phyloP scores from a whole-genome alignment of 305 asterid genomes.

The Rubia peregrina region DNA sequence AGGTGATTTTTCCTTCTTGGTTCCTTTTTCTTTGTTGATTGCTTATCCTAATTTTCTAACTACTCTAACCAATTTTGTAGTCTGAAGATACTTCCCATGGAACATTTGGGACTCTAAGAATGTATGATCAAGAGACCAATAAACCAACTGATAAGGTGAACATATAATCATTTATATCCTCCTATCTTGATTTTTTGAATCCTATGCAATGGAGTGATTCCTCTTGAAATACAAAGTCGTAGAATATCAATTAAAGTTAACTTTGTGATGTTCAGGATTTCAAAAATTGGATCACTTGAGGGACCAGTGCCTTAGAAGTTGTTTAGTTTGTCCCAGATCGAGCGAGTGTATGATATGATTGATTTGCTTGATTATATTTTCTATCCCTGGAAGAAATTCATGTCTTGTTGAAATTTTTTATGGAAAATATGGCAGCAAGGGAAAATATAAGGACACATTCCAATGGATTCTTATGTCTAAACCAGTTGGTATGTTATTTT shows the following conservation, averaged over 20 bases:
- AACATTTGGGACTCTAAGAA: conserved; percentile 50
- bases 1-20: conserved; percentile 29
- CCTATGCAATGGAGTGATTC: neutral
- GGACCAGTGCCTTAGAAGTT: conserved; percentile 61
- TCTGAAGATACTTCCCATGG: conserved; percentile 73
- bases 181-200: neutral
- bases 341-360: conserved; percentile 3
- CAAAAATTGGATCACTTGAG: conserved; percentile 64
- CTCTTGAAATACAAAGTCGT: neutral
- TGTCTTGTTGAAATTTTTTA: conserved; percentile 29
- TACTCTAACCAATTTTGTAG: conserved; percentile 26
- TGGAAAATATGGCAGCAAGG: conserved; percentile 40
- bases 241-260: neutral
- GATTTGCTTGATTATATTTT: conserved; percentile 11
- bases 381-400: conserved; percentile 28
- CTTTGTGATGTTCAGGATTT: conserved; percentile 51
- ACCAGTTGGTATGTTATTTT: conserved; percentile 48
- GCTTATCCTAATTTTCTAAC: conserved; percentile 14
- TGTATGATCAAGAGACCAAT: conserved; percentile 54
- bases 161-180: neutral
- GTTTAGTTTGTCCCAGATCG: conserved; percentile 28
- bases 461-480: conserved; percentile 60
- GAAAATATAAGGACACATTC: conserved; percentile 26
- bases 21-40: neutral
- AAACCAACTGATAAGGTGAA: conserved; percentile 67